Conservation (phyloP, 805 yeast genomes). For the Monosporozyma servazzii region DNA sequence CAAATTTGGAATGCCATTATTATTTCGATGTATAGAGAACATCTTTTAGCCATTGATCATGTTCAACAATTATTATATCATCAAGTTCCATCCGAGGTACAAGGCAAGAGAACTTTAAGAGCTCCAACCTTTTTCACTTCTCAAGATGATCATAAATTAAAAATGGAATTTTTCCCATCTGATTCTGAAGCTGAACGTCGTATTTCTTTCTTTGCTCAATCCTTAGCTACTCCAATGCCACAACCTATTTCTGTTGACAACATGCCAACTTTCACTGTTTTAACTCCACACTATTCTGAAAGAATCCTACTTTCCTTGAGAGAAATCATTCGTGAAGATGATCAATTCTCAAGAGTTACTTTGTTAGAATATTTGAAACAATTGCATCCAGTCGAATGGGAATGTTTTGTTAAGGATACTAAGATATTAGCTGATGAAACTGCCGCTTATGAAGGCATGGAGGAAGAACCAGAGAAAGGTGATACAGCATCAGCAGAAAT, state of each 20-base stretch:
- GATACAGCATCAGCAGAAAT: slow-evolving; percentile 71
- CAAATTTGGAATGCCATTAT: slow-evolving; percentile 99
- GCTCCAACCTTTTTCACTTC: slow-evolving; percentile 98
- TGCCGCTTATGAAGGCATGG: slow-evolving; percentile 51
- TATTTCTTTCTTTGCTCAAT: slow-evolving; percentile 97
- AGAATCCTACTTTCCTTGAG: slow-evolving; percentile 87
- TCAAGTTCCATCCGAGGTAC: slow-evolving; percentile 96
- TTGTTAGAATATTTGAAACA: slow-evolving; percentile 89
- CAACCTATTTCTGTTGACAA: slow-evolving; percentile 98
- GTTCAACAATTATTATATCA: slow-evolving; percentile 95
- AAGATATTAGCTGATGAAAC: slow-evolving; percentile 92
- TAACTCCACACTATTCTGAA: slow-evolving; percentile 94
- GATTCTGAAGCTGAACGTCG: slow-evolving; percentile 99
- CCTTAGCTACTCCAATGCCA: slow-evolving; percentile 95
- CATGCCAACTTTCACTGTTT: slow-evolving; percentile 98
- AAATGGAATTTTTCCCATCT: slow-evolving; percentile 93
- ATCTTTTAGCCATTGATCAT: slow-evolving; percentile 93
- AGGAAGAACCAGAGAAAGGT: slow-evolving; percentile 44
- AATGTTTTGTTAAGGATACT: slow-evolving; percentile 92
- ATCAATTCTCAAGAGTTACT: slow-evolving; percentile 90
- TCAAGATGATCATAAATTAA: slow-evolving; percentile 91
- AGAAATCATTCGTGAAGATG: slow-evolving; percentile 95
- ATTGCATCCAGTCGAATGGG: slow-evolving; percentile 96
- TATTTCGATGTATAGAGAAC: slow-evolving; percentile 99
- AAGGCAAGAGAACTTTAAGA: slow-evolving; percentile 95